Base-by-base conservation (phyloP, 208 protist genomes). In the Wallacemonas rigidus region DNA sequence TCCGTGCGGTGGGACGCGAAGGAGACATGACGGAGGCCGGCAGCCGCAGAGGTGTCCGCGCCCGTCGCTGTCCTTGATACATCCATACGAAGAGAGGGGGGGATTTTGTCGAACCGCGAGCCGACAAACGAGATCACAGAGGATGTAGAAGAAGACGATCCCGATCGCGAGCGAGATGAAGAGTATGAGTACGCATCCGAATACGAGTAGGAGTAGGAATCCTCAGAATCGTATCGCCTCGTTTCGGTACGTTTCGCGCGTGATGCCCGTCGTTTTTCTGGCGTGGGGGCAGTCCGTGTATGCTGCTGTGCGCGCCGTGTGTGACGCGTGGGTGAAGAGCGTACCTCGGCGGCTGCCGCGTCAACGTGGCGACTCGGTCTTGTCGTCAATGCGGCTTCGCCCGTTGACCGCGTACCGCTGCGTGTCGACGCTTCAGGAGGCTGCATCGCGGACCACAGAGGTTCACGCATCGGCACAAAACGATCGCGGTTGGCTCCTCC, bases 191-290 rank as follows among this genome's bases (percentile, higher is more conserved):
- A 65, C 41, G 26, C 26, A 26, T 26, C 26, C 26, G 60, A 65
- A 38, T 62, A 62, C 36, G 56, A 62, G 43, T 62, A 38, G 14
- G 56, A 62, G 1, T 62, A 38, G 56, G 56, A 43, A 15, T 62
- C 53, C 11, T 15, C 53, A n/a, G 7, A 6, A 15, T 15, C 7
- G 56, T 38, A 7, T 5, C 26, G 4, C 6, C 7, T 9, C 8
- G 56, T 43, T 3, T n/a, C 56, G 6, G n/a, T 8, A 36, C 53
- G n/a, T 38, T 6, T 58, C 53, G 11, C 6, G n/a, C 0, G n/a
- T 5, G 53, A 5, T 8, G 53, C 26, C 14, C 7, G 6, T 63
- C 17, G 57, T 63, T 38, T 7, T 2, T 63, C 36, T 4, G 57
- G 39, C n/a, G 57, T 44, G 39, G 26, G 26, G 0, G 26, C 26